phyloP scores from a whole-genome alignment of 2,329 filamentous ascomycete species.

The Cadophora gregata region DNA sequence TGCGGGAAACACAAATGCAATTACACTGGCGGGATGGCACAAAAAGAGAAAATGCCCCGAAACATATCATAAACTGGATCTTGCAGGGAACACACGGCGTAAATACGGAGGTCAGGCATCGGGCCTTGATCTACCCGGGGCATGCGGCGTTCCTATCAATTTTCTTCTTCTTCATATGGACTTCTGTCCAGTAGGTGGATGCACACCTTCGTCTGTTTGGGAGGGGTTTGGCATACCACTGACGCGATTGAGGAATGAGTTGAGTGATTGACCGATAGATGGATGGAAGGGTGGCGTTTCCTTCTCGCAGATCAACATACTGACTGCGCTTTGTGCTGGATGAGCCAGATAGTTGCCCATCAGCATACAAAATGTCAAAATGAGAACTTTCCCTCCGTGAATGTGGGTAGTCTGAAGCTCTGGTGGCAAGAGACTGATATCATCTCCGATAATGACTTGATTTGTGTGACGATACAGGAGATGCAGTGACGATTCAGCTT shows the following conservation, averaged over 20 bases:
- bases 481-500: too few relatives aligned
- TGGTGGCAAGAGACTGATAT: too few relatives aligned
- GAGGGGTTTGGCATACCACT: neutral
- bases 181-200: neutral
- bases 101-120: slow-evolving; percentile 1
- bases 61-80: slow-evolving; percentile 23
- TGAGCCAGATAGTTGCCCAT: neutral
- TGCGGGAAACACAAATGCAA: slow-evolving; percentile 8
- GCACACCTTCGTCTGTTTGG: neutral
- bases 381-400: neutral
- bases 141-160: slow-evolving; percentile 2
- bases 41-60: slow-evolving; percentile 12
- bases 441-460: too few relatives aligned
- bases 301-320: neutral
- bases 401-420: neutral
- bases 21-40: slow-evolving; percentile 14
- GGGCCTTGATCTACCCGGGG: neutral
- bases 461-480: too few relatives aligned
- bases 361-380: neutral
- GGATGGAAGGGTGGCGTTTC: slow-evolving; percentile 1
- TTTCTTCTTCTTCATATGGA: neutral
- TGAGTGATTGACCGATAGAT: slow-evolving; percentile 1
- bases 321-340: neutral
- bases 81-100: slow-evolving; percentile 18
- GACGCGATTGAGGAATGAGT: neutral